Conservation (phyloP, 257 asterid genomes). For the Mitragyna speciosa region DNA sequence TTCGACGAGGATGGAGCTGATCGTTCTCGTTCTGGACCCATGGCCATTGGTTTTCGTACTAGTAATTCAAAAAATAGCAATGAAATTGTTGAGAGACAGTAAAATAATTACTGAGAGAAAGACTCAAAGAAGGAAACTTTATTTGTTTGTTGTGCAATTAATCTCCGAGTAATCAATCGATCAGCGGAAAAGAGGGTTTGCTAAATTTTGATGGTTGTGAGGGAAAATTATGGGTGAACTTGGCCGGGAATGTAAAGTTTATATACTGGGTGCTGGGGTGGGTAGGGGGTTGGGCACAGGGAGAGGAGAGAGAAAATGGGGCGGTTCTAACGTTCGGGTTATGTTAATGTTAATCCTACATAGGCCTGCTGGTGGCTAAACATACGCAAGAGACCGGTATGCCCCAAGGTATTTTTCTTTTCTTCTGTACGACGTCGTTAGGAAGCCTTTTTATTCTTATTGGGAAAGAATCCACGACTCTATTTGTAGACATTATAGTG, state of each 20-base stretch:
- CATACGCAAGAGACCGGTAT: background rate
- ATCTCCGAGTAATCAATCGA: background rate
- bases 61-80: background rate
- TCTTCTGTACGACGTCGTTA: background rate
- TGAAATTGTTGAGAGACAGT: background rate
- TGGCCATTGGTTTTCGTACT: constrained; percentile 28
- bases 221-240: constrained; percentile 22
- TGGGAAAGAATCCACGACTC: too few relatives aligned
- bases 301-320: constrained; percentile 18
- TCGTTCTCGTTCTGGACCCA: constrained; percentile 47
- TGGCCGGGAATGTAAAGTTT: constrained; percentile 33
- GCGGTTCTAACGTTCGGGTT: constrained; percentile 35
- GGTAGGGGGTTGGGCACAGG: background rate
- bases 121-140: background rate
- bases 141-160: too few relatives aligned
- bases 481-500: too few relatives aligned
- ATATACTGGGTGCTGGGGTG: constrained; percentile 12
- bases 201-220: constrained; percentile 13
- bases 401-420: background rate
- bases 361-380: background rate
- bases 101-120: too few relatives aligned
- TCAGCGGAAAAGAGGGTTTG: background rate
- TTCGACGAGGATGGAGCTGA: constrained; percentile 42
- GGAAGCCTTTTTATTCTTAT: too few relatives aligned
- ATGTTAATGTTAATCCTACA: background rate